Percentiles rank a stretch among this genome's conserved stretches.
Conservation (phyloP, 371 early-diverging fungal species). For the Mortierella polycephala region DNA sequence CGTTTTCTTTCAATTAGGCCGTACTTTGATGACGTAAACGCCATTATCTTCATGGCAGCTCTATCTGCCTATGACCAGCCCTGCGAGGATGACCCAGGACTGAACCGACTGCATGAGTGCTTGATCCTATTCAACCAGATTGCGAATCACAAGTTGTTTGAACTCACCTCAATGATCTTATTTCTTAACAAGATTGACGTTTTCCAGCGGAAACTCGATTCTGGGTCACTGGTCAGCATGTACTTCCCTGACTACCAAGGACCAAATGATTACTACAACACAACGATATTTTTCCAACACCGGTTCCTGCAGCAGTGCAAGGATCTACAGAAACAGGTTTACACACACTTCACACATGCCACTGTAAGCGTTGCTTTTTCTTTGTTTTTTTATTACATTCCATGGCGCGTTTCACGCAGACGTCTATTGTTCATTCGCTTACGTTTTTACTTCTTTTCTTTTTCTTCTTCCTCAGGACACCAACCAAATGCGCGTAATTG, state of each 20-base stretch:
- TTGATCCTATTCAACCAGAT: slow-evolving; percentile 69
- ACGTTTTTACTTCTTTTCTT: background rate
- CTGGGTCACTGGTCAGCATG: slow-evolving; percentile 26
- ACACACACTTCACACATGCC: slow-evolving; percentile 67
- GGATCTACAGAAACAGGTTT: slow-evolving; percentile 64
- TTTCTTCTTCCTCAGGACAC: slow-evolving; percentile 50
- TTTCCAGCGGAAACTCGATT: slow-evolving; percentile 58
- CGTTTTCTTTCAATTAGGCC: slow-evolving; percentile 52
- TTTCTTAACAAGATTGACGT: slow-evolving; percentile 80
- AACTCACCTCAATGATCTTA: slow-evolving; percentile 65
- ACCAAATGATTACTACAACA: slow-evolving; percentile 62
- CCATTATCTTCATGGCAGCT: slow-evolving; percentile 67
- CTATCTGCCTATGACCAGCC: slow-evolving; percentile 64
- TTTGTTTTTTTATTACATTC: background rate
- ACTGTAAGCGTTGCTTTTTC: slow-evolving; percentile 47
- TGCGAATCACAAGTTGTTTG: slow-evolving; percentile 63
- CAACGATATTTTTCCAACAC: slow-evolving; percentile 66
- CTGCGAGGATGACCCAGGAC: slow-evolving; percentile 62
- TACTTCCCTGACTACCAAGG: slow-evolving; percentile 54
- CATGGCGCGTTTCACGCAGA: background rate
- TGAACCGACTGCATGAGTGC: slow-evolving; percentile 65
- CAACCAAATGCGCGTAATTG: slow-evolving; percentile 61
- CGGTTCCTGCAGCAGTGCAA: slow-evolving; percentile 64
- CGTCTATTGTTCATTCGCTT: background rate
- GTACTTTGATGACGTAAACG: slow-evolving; percentile 74